These are phyloP conservation scores for Aspergillus intermedius DNA, from an alignment of 2,329 filamentous ascomycete species.

Conservation along the genomic window DNA sequence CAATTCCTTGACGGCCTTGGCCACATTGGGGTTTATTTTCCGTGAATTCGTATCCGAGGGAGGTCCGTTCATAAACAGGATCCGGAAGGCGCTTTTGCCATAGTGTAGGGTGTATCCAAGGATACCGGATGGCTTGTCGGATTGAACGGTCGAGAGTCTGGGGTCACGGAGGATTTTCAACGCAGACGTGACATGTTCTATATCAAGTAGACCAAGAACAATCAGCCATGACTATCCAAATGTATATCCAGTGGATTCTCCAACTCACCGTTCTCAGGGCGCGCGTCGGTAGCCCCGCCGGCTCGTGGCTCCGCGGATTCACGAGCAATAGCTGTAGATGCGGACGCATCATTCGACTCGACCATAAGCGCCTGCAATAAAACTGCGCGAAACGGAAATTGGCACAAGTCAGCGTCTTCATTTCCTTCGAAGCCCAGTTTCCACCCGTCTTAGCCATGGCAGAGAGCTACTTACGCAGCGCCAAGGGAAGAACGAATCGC, in stretches of 20 bases:
- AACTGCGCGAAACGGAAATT: conserved; percentile 15
- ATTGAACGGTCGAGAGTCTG: conserved; percentile 17
- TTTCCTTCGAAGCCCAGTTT: conserved; percentile 2
- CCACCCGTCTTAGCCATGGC: conserved; percentile 1
- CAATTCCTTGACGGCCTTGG: conserved; percentile 53
- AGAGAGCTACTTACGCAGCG: conserved; percentile 25
- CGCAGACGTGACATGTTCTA: conserved; percentile 29
- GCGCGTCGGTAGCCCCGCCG: conserved; percentile 9
- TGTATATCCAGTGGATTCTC: neutral
- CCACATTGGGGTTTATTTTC: conserved; percentile 39
- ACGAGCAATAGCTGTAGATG: conserved; percentile 11
- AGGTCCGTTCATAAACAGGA: conserved; percentile 60
- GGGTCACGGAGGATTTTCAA: conserved; percentile 23
- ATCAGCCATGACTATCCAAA: neutral
- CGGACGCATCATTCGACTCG: conserved; percentile 15
- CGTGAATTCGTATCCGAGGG: conserved; percentile 38
- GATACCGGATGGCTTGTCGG: conserved; percentile 51
- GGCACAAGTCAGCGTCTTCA: conserved; percentile 14
- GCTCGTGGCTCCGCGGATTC: conserved; percentile 12
- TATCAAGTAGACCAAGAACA: neutral
- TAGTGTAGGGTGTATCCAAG: conserved; percentile 55
- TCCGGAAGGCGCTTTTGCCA: conserved; percentile 54
- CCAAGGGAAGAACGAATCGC: conserved; percentile 24
- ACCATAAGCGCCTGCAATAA: conserved; percentile 25
- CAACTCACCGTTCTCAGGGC: conserved; percentile 26